Conservation (phyloP, 179 eudicot genomes). For the Beta lomatogona region DNA sequence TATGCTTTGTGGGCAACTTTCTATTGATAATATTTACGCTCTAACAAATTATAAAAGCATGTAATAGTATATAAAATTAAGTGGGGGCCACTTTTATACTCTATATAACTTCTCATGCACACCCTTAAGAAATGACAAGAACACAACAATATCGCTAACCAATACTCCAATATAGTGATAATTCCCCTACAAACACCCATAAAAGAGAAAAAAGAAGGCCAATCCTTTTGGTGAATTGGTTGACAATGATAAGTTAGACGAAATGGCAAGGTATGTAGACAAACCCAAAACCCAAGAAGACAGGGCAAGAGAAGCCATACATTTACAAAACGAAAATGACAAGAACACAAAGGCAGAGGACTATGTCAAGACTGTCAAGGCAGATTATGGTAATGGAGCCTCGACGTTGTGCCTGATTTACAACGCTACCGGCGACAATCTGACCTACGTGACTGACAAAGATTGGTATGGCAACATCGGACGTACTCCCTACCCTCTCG, state of each 20-base stretch:
- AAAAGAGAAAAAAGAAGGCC: neutral
- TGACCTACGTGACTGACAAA: neutral
- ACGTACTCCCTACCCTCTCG: conserved; percentile 6
- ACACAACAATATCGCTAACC: too few species aligned
- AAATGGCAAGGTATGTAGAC: neutral
- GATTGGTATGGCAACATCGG: conserved; percentile 4
- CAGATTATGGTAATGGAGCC: neutral
- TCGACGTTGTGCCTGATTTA: conserved; percentile 7
- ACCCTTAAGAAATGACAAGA: too few species aligned
- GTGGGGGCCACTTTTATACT: too few species aligned
- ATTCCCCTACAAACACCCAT: too few species aligned
- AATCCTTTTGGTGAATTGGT: conserved; percentile 14
- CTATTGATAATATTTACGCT: too few species aligned
- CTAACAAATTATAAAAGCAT: too few species aligned
- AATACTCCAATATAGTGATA: too few species aligned
- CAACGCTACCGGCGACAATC: conserved; percentile 18
- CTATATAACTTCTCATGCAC: too few species aligned
- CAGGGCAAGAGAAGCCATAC: conserved; percentile 18
- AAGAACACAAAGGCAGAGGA: neutral
- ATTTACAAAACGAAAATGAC: neutral
- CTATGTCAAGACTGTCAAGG: neutral
- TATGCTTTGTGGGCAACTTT: too few species aligned
- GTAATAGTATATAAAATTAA: too few species aligned
- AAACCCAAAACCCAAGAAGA: conserved; percentile 18
- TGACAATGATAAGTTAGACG: neutral